Evolutionary conservation across 345 rosid species (phyloP), one percentile per base, ranked within the genome.

Genomic region (Eucalyptus curtisii): DNA sequence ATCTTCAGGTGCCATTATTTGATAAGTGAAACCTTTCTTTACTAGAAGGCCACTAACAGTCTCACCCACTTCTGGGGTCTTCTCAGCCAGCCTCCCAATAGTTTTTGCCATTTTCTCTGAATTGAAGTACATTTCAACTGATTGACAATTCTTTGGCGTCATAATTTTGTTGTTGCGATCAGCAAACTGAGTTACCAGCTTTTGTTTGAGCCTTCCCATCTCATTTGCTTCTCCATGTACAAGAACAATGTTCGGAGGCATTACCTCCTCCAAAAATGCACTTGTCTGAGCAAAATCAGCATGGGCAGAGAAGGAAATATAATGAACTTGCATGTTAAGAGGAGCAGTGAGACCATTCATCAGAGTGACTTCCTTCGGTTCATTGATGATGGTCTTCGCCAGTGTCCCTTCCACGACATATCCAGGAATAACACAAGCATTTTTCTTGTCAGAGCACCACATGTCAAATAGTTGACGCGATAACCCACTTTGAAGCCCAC

Each of bases 231-330:
- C 98, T 59, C 99, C 99, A 86, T 97, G 99, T 64, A 97, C 99
- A 88, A 97, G 99, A 88, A 97, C 92, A 86, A 97, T 96, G 92
- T 96, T 97, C 6, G 99, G 99, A 91, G 99, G 99, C 96, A 93
- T 94, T 50, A 96, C 97, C 93, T 97, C 99, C 89, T 92, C 96
- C 93, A 97, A 91, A 90, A 97, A 97, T 12, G 97, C 93, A 89
- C 99, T 97, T 8, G 99, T 97, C 95, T 97, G 98, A 37, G 98
- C 98, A 86, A 95, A 97, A 92, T 97, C 99, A 2, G 99, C 99
- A 66, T 97, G 99, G 86, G 99, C 99, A 82, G 98, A 97, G 93
- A 96, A 97, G 1, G 99, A 96, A 53, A 97, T 95, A 90, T 96
- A 96, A 92, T 97, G 99, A 71, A 97, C 98, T 89, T 94, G 95